Conservation (phyloP, 1,139 yeast species). For the Yamadazyma buinensis region DNA sequence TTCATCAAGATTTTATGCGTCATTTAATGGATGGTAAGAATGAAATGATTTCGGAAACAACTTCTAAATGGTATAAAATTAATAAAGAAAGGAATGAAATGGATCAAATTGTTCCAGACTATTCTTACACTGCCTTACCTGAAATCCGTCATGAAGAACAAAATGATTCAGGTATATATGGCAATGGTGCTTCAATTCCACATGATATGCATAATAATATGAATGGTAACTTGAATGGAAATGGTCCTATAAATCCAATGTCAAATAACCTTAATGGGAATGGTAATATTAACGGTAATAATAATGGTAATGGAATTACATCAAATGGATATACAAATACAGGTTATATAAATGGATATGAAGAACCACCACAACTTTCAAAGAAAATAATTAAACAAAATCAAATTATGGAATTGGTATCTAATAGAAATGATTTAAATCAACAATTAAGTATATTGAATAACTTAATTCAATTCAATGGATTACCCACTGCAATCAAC, state of each 20-base stretch:
- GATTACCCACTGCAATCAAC: constrained; percentile 66
- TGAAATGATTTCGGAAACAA: constrained; percentile 65
- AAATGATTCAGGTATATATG: neutral
- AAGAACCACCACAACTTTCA: constrained; percentile 18
- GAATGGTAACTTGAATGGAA: no score
- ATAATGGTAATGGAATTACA: constrained; percentile 5
- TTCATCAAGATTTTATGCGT: constrained; percentile 82
- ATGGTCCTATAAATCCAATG: no score
- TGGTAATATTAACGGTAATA: constrained; percentile 7
- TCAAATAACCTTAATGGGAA: no score
- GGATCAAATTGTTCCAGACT: constrained; percentile 63
- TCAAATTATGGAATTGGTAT: constrained; percentile 43
- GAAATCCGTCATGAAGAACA: neutral
- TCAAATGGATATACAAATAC: constrained; percentile 4
- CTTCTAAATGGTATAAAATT: constrained; percentile 88
- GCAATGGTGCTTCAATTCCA: neutral
- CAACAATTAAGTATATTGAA: constrained; percentile 56
- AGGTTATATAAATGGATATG: constrained; percentile 2
- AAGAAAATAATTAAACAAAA: constrained; percentile 38
- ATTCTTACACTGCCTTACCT: constrained; percentile 34
- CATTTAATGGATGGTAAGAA: constrained; percentile 66
- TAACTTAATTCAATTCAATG: constrained; percentile 55
- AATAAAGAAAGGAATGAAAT: constrained; percentile 83
- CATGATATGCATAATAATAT: neutral
- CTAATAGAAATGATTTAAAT: constrained; percentile 51